Conservation (phyloP, 139 green algal species). For the Volvox africanus region DNA sequence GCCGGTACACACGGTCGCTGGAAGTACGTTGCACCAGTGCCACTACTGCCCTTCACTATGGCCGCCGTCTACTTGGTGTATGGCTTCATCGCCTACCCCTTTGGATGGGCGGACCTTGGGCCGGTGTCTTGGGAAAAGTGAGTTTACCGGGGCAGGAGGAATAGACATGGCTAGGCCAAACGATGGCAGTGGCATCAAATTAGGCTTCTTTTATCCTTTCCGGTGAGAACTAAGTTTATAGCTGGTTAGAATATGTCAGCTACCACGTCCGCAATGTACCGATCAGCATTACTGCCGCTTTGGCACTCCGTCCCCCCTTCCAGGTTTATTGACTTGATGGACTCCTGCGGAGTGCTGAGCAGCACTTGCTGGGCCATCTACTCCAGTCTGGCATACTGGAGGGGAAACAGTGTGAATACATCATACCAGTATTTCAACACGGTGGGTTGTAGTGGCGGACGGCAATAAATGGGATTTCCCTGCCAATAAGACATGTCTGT, state of each 20-base stretch:
- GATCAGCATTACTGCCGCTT: too few species aligned
- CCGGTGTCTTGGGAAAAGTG: conserved; percentile 29
- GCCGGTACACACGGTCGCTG: conserved; percentile 43
- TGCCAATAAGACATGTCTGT: too few species aligned
- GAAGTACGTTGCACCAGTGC: conserved; percentile 39
- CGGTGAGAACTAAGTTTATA: too few species aligned
- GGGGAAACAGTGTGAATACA: conserved; percentile 33
- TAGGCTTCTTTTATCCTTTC: too few species aligned
- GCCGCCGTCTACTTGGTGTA: conserved; percentile 25
- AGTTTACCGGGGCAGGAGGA: background rate
- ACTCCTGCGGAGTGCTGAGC: conserved; percentile 47
- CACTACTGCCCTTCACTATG: conserved; percentile 40
- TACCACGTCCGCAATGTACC: too few species aligned
- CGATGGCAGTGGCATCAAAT: too few species aligned
- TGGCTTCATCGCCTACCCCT: conserved; percentile 37
- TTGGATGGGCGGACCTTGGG: conserved; percentile 32
- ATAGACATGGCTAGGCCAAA: too few species aligned
- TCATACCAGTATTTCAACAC: conserved; percentile 53
- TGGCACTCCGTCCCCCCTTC: too few species aligned
- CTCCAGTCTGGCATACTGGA: conserved; percentile 41
- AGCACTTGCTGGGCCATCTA: conserved; percentile 47
- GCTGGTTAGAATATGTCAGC: too few species aligned
- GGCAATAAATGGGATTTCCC: too few species aligned
- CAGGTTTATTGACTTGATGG: conserved; percentile 47
- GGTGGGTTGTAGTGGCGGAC: background rate